Percentiles rank a stretch among this genome's conserved stretches.
These are phyloP conservation scores for Isoetes taiwanensis DNA, from an alignment of 75 land plant genomes.

Conservation along the genomic window DNA sequence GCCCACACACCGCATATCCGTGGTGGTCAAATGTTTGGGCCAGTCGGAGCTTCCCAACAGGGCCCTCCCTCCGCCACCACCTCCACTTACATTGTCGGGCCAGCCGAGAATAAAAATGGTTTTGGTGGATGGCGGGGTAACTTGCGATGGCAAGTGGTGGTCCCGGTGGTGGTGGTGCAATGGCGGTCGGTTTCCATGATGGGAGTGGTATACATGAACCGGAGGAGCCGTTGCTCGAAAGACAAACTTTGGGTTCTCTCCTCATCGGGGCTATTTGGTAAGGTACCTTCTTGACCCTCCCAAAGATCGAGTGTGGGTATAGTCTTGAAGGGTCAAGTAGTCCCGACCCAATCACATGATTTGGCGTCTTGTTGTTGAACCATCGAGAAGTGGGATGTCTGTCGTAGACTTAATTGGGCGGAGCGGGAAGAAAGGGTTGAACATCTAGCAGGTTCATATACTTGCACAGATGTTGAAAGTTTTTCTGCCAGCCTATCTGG, in stretches of 20 bases:
- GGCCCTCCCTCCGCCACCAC: slow-evolving; percentile 30
- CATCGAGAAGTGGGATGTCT: slow-evolving; percentile 85
- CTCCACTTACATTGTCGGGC: slow-evolving; percentile 61
- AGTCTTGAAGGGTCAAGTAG: slow-evolving; percentile 5
- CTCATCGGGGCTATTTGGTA: slow-evolving; percentile 80
- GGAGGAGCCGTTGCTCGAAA: slow-evolving; percentile 29
- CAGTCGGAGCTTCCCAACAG: slow-evolving; percentile 28
- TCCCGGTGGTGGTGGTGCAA: too few relatives aligned
- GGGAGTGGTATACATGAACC: slow-evolving; percentile 28
- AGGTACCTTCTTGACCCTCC: too few relatives aligned
- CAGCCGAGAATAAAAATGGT: slow-evolving; percentile 77
- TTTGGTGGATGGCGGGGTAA: slow-evolving; percentile 67
- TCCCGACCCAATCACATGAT: slow-evolving; percentile 20
- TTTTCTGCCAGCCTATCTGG: too few relatives aligned
- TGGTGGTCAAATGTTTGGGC: slow-evolving; percentile 36
- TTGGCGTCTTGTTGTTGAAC: slow-evolving; percentile 41
- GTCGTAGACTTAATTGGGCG: slow-evolving; percentile 46
- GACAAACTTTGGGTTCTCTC: slow-evolving; percentile 67
- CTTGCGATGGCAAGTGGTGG: slow-evolving; percentile 34
- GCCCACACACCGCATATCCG: slow-evolving; percentile 20
- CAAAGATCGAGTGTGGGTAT: slow-evolving; percentile 10
- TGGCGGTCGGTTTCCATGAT: slow-evolving; percentile 81
- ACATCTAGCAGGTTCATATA: too few relatives aligned
- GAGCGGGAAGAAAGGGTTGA: slow-evolving; percentile 61
- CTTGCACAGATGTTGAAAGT: too few relatives aligned